Percentiles rank a stretch among this genome's conserved stretches.
Evolutionary conservation across 2,329 filamentous ascomycete species (phyloP).

Genomic region (Fusarium nygamai): DNA sequence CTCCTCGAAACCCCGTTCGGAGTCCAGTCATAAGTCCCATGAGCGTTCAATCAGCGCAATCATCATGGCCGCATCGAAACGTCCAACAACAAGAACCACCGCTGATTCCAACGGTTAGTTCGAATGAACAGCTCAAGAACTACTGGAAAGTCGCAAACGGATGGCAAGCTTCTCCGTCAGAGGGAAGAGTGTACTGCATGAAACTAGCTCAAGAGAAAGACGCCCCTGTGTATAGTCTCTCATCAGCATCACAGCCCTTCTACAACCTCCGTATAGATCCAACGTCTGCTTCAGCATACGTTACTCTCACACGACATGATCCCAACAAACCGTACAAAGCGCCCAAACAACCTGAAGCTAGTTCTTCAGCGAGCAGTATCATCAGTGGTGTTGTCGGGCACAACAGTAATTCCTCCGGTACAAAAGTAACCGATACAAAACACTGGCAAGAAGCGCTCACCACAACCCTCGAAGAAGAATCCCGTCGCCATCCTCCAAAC

Average conservation of each 20-base stretch:
- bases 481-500: conserved; percentile 63
- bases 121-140: conserved; percentile 69
- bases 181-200: conserved; percentile 69
- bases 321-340: conserved; percentile 66
- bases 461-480: conserved; percentile 67
- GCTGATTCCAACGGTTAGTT: conserved; percentile 60
- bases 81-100: conserved; percentile 53
- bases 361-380: conserved; percentile 42
- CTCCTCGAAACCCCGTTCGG: conserved; percentile 24
- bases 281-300: conserved; percentile 69
- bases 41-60: conserved; percentile 27
- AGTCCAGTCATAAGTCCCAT: conserved; percentile 39
- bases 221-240: conserved; percentile 73
- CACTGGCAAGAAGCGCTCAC: conserved; percentile 67
- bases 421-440: conserved; percentile 52
- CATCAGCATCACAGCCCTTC: conserved; percentile 69
- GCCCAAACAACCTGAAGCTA: conserved; percentile 44
- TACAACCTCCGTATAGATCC: conserved; percentile 73
- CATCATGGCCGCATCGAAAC: conserved; percentile 45
- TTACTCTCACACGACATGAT: conserved; percentile 68
- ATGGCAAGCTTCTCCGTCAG: conserved; percentile 69
- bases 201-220: conserved; percentile 65
- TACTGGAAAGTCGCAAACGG: conserved; percentile 78
- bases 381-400: conserved; percentile 47
- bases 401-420: conserved; percentile 39